These are phyloP conservation scores for Xenoacremonium recifei DNA, from an alignment of 2,329 filamentous ascomycete species.

Conservation along the genomic window DNA sequence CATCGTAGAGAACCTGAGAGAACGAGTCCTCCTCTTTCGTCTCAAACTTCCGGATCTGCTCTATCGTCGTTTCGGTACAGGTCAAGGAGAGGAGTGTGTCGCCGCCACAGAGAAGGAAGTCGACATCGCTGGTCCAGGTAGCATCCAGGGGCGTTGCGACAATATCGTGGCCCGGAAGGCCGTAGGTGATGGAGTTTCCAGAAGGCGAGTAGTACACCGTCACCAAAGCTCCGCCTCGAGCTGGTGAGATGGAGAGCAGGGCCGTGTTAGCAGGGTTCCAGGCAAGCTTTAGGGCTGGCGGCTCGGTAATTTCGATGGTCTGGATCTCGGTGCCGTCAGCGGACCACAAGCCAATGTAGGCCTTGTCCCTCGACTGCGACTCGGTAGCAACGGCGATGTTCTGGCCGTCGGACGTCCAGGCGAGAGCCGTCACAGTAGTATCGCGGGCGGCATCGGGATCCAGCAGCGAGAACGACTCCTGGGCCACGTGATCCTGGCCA, in stretches of 20 bases:
- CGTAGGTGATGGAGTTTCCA: slow-evolving; percentile 45
- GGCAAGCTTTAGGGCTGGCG: slow-evolving; percentile 60
- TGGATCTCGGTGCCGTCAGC: slow-evolving; percentile 51
- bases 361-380: slow-evolving; percentile 45
- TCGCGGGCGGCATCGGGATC: slow-evolving; percentile 52
- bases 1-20: slow-evolving; percentile 56
- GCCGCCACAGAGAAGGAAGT: slow-evolving; percentile 60
- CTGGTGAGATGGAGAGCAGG: slow-evolving; percentile 57
- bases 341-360: slow-evolving; percentile 56
- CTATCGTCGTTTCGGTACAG: slow-evolving; percentile 46
- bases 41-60: slow-evolving; percentile 47
- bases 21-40: slow-evolving; percentile 54
- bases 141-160: slow-evolving; percentile 54
- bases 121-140: slow-evolving; percentile 56
- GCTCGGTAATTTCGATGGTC: slow-evolving; percentile 55
- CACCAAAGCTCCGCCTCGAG: slow-evolving; percentile 52
- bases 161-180: slow-evolving; percentile 50
- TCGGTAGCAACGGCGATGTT: slow-evolving; percentile 59
- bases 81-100: slow-evolving; percentile 50
- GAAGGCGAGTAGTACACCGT: slow-evolving; percentile 50
- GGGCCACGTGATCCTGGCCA: slow-evolving; percentile 41
- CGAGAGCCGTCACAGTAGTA: slow-evolving; percentile 56
- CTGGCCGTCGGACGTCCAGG: slow-evolving; percentile 58
- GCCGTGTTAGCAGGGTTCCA: slow-evolving; percentile 58
- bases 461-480: slow-evolving; percentile 40